Evolutionary conservation across 2,329 filamentous ascomycete species (phyloP), one percentile per base, ranked within the genome.

Genomic region (Colletotrichum spinosum): DNA sequence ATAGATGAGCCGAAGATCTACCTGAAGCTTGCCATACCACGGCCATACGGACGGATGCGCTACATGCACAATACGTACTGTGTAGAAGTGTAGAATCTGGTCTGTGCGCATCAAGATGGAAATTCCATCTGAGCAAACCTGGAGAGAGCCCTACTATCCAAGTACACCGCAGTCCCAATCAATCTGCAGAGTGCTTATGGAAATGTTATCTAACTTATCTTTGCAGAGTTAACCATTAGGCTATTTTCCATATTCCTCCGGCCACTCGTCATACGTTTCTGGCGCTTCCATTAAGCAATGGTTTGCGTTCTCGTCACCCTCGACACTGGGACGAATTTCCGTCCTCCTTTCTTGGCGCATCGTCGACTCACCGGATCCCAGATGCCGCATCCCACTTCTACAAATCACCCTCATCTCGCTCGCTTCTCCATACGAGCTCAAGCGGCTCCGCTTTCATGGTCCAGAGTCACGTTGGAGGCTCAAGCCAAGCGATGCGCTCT

Each of bases 231-330:
- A 25, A 15, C 15, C 45, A 39, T 0, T 0, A 37, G 8, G 9
- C 17, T 42, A 34, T 15, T 17, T n/a, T 17, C 8, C 15, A 9
- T 33, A 8, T 15, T 9, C 8, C 34, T 45, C 33, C 25, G 2
- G 17, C 34, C 38, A 12, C 15, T 37, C 38, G 35, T 13, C 25
- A 2, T 44, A 17, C 46, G 17, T 42, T 7, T 1, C 8, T 39
- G 46, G 62, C 52, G 52, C 62, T 44, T 62, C 58, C 51, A 56
- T 65, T 48, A 44, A 62, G 62, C 62, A 57, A 65, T 62, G 58
- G 46, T n/a, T 46, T 13, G 39, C 41, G 35, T 38, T 44, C 10
- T 25, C 25, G 25, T 25, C 25, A 25, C 25, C 25, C 4, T 25
- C 25, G 4, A 5, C 46, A 25, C 49, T 42, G 34, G 41, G 58